Conservation (phyloP, 768 basidiomycete species). For the Nidularia sp. region DNA sequence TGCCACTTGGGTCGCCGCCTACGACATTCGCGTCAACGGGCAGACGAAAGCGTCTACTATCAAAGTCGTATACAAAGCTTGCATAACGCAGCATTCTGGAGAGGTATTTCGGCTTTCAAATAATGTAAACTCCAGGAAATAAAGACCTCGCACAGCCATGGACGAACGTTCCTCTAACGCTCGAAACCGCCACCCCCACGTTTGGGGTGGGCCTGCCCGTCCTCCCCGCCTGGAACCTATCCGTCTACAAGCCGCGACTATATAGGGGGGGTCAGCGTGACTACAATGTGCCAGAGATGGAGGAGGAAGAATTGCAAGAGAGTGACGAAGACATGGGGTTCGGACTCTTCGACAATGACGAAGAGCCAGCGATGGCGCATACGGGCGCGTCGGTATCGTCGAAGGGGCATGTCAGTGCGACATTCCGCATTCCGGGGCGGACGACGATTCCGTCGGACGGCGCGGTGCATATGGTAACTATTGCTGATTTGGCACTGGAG, state of each 20-base stretch:
- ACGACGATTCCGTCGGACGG: constrained; percentile 29
- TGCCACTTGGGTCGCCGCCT: constrained; percentile 24
- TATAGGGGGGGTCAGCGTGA: too few species aligned
- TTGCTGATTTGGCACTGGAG: constrained; percentile 22
- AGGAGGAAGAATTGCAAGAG: too few species aligned
- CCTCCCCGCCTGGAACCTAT: constrained; percentile 21
- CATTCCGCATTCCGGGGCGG: constrained; percentile 27
- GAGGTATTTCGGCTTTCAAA: constrained; percentile 27
- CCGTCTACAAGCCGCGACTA: neutral
- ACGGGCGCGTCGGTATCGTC: too few species aligned
- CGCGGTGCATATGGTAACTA: constrained; percentile 26
- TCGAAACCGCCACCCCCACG: constrained; percentile 29
- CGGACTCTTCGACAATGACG: too few species aligned
- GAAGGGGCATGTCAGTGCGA: constrained; percentile 24
- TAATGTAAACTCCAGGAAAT: neutral
- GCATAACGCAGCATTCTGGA: constrained; percentile 31
- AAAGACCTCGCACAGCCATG: constrained; percentile 19
- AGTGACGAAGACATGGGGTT: too few species aligned
- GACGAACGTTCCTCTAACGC: constrained; percentile 25
- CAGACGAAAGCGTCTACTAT: constrained; percentile 24
- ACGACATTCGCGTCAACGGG: constrained; percentile 36
- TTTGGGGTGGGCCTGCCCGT: constrained; percentile 22
- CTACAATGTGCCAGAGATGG: too few species aligned
- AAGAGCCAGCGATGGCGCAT: too few species aligned
- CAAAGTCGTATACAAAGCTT: constrained; percentile 32